Evolutionary conservation across 495 filamentous ascomycete genomes (phyloP).

Genomic region (Gamarada debralockiae): DNA sequence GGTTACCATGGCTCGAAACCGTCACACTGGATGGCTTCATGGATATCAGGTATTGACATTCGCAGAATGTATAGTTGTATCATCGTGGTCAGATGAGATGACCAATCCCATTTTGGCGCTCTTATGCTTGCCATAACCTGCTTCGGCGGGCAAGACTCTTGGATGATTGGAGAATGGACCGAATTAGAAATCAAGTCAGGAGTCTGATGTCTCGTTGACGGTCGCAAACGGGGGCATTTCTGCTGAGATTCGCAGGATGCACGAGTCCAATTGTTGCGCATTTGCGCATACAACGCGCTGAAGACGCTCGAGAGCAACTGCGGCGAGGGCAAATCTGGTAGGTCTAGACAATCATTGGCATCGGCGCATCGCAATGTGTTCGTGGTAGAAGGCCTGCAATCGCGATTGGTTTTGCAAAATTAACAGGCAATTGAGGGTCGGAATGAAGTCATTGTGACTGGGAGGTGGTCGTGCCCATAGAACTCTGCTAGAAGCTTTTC

Average conservation of each 20-base stretch:
- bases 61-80: slow-evolving; percentile 14
- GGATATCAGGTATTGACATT: slow-evolving; percentile 21
- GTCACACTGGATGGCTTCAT: slow-evolving; percentile 14
- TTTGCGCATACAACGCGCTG: not conserved
- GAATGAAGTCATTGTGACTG: too few relatives aligned
- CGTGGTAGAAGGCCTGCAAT: too few relatives aligned
- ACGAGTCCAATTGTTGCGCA: not conserved
- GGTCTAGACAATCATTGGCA: not conserved
- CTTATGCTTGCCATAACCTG: not conserved
- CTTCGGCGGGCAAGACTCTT: not conserved
- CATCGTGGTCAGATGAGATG: slow-evolving; percentile 15
- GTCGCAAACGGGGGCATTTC: not conserved
- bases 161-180: not conserved
- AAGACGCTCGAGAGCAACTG: not conserved
- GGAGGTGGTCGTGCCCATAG: too few relatives aligned
- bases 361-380: too few relatives aligned
- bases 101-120: slow-evolving; percentile 17
- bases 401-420: too few relatives aligned
- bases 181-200: not conserved
- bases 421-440: too few relatives aligned
- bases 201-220: not conserved
- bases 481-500: too few relatives aligned
- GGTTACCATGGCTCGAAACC: slow-evolving; percentile 19
- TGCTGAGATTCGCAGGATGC: not conserved
- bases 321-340: not conserved